A percentile compares a stretch with the other conserved stretches of the same genome.
Evolutionary conservation across 129 eudicot species (phyloP).

Genomic region (Centaurea solstitialis): DNA sequence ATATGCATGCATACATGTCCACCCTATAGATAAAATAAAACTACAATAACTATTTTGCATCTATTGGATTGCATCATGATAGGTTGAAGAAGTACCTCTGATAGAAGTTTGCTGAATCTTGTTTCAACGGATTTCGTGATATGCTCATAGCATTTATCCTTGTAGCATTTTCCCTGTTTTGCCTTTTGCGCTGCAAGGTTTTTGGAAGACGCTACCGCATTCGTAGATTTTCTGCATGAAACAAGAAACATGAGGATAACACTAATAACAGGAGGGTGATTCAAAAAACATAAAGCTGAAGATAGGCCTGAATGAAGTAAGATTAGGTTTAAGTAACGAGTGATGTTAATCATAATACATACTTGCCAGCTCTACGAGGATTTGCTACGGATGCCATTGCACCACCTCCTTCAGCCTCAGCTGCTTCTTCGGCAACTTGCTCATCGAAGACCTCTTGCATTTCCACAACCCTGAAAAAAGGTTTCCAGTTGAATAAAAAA

Average conservation of each 20-base stretch:
- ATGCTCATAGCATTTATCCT: conserved; percentile 94
- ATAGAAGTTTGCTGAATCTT: conserved; percentile 67
- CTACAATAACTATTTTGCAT: not conserved
- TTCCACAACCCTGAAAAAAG: conserved; percentile 77
- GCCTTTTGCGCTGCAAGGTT: conserved; percentile 66
- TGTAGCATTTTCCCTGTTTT: conserved; percentile 93
- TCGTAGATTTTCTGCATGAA: conserved; percentile 58
- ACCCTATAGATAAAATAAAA: not conserved
- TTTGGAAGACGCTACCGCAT: conserved; percentile 52
- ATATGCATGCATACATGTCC: conserved; percentile 2
- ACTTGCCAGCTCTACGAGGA: conserved; percentile 89
- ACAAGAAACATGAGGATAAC: no score
- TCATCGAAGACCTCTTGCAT: conserved; percentile 97
- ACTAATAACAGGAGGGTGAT: not conserved
- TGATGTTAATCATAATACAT: conserved; percentile 25
- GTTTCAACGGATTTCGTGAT: conserved; percentile 81
- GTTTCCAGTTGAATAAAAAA: conserved; percentile 12
- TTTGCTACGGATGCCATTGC: conserved; percentile 85
- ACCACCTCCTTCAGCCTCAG: conserved; percentile 98
- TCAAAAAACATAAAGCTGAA: not conserved
- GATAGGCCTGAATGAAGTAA: not conserved
- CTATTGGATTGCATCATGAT: conserved; percentile 21
- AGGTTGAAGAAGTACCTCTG: conserved; percentile 57
- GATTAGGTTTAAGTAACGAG: not conserved
- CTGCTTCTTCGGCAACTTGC: conserved; percentile 95